These are phyloP conservation scores for Falciphora oryzae DNA, from an alignment of 2,329 filamentous ascomycete genomes.

Conservation along the genomic window DNA sequence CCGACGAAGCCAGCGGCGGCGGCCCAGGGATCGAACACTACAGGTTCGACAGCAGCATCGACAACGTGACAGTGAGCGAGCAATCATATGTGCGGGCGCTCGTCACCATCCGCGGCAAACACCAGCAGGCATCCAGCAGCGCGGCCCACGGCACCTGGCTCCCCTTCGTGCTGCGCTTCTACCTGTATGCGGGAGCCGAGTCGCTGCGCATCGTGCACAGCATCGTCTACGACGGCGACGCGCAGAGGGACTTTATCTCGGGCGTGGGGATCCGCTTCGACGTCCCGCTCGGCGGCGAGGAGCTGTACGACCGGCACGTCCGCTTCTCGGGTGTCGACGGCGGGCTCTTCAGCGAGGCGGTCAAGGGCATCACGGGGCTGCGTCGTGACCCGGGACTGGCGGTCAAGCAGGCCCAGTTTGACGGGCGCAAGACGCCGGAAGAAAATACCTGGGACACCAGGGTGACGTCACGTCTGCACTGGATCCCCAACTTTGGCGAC, in stretches of 20 bases:
- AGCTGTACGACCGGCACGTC: conserved; percentile 54
- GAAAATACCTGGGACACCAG: conserved; percentile 39
- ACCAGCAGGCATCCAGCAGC: conserved; percentile 35
- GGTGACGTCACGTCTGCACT: conserved; percentile 42
- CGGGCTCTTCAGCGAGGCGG: conserved; percentile 50
- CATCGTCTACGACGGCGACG: conserved; percentile 47
- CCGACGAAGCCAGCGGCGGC: conserved; percentile 32
- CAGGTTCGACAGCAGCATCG: conserved; percentile 44
- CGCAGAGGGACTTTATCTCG: conserved; percentile 43
- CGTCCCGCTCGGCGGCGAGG: conserved; percentile 45
- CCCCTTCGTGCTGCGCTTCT: conserved; percentile 50
- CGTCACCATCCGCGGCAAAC: conserved; percentile 7
- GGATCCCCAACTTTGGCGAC: conserved; percentile 54
- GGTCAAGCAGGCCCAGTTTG: conserved; percentile 44
- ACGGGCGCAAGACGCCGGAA: conserved; percentile 38
- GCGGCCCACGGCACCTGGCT: conserved; percentile 36
- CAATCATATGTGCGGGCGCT: conserved; percentile 19
- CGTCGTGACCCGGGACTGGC: conserved; percentile 45
- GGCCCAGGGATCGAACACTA: conserved; percentile 29
- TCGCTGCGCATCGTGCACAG: conserved; percentile 50
- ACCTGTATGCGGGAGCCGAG: conserved; percentile 51
- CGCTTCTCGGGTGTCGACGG: conserved; percentile 49
- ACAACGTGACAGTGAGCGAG: conserved; percentile 42
- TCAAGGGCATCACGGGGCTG: conserved; percentile 55
- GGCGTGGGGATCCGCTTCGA: conserved; percentile 50